Conservation (phyloP, 2,329 filamentous ascomycete genomes). For the Magnaporthiopsis incrustans region DNA sequence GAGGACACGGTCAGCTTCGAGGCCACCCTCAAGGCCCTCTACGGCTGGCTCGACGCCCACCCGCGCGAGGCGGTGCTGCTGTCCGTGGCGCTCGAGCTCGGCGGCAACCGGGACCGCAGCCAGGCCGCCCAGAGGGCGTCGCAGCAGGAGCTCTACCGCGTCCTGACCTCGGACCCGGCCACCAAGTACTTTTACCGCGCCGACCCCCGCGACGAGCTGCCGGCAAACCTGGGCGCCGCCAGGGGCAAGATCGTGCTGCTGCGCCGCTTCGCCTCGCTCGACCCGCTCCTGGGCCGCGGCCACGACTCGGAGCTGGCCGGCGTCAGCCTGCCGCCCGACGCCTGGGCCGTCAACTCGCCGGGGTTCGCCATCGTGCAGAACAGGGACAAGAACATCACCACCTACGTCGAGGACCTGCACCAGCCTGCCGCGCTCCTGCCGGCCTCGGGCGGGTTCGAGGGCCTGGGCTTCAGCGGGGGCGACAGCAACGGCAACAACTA, state of each 20-base stretch:
- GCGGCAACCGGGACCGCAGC: slow-evolving; percentile 21
- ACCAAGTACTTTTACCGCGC: slow-evolving; percentile 28
- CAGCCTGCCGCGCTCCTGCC: slow-evolving; percentile 22
- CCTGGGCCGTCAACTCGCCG: slow-evolving; percentile 34
- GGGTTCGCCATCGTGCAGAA: slow-evolving; percentile 32
- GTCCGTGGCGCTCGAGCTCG: slow-evolving; percentile 36
- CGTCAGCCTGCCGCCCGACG: slow-evolving; percentile 33
- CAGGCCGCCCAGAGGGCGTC: slow-evolving; percentile 22
- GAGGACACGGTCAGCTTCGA: slow-evolving; percentile 31
- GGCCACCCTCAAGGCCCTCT: slow-evolving; percentile 38
- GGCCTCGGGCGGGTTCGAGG: background rate
- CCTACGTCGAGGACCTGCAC: slow-evolving; percentile 43
- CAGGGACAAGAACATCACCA: slow-evolving; percentile 22
- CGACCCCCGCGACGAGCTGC: slow-evolving; percentile 40
- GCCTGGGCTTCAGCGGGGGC: slow-evolving; percentile 11
- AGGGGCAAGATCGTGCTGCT: slow-evolving; percentile 35
- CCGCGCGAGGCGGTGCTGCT: slow-evolving; percentile 35
- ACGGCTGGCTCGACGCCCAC: slow-evolving; percentile 38
- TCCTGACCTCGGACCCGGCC: slow-evolving; percentile 30
- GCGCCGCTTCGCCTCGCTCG: slow-evolving; percentile 34
- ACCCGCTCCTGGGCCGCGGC: slow-evolving; percentile 21
- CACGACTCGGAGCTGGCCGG: slow-evolving; percentile 33
- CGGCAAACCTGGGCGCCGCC: slow-evolving; percentile 31
- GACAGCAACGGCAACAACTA: slow-evolving; percentile 21
- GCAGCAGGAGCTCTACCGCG: slow-evolving; percentile 21